Evolutionary conservation across 257 asterid genomes (phyloP), one percentile per base, ranked within the genome.

Genomic region (Solanum clarkiae): DNA sequence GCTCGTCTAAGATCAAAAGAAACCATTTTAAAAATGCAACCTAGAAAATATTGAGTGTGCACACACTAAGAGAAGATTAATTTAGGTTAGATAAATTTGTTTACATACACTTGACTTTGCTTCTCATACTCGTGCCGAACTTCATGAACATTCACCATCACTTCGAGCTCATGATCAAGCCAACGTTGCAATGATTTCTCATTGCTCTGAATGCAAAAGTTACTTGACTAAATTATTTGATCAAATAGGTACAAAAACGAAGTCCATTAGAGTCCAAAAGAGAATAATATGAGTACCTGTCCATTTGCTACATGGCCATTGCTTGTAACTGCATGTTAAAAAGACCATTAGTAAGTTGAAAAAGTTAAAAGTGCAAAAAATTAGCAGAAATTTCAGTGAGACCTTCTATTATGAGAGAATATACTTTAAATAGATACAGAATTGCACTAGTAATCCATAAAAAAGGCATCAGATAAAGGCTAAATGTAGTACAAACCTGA

Each of bases 81-180:
- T 2, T 83, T 29, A 83, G 40, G 77, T 22, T 70, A 40, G 70
- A 20, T 14, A 53, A 69, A 70, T 11, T 69, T 69, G n/a, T 15
- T 40, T 69, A 91, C 99, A 62, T 95, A 97, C 99, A 97, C 99
- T 94, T 95, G 97, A 85, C 98, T 93, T 89, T 97, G 99, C 94
- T 93, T 97, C 98, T 97, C 99, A 70, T 95, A 97, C 88, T 97
- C 99, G 22, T 88, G 93, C 60, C 99, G 99, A 86, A 97, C 99
- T 97, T 97, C 99, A 86, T 97, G 99, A 88, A 97, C 93, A 90
- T 97, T 93, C 89, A 97, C 99, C 99, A 93, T 91, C 85, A 97
- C 98, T 88, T 97, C 99, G 45, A 97, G 97, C 91, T 97, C 99
- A 26, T 97, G 98, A 88, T 94, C 99, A 86, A 97, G 93, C 99